A percentile compares a stretch with the other conserved stretches of the same genome.
phyloP scores from a whole-genome alignment of 306 rosid species.

The Lotus japonicus region DNA sequence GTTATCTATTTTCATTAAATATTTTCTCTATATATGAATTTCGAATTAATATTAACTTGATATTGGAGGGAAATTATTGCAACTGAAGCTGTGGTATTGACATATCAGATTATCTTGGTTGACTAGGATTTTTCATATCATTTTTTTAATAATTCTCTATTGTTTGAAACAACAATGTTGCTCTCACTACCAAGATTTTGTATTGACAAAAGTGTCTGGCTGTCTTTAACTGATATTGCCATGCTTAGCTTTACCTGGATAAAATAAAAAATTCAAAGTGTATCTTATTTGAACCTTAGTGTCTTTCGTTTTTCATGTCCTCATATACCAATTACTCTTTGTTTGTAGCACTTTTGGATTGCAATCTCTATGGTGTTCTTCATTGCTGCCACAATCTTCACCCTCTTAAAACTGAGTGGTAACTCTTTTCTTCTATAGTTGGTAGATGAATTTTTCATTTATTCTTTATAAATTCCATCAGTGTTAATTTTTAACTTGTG shows the following conservation, averaged over 20 bases:
- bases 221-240: background rate
- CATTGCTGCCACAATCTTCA: conserved; percentile 85
- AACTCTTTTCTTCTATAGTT: conserved; percentile 19
- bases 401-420: conserved; percentile 86
- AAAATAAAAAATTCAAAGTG: background rate
- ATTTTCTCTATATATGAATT: background rate
- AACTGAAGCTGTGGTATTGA: background rate
- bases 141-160: background rate
- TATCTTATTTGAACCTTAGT: background rate
- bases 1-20: background rate
- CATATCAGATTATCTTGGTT: background rate
- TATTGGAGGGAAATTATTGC: background rate
- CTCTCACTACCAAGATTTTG: background rate
- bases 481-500: background rate
- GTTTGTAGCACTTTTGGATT: conserved; percentile 91
- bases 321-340: conserved; percentile 12
- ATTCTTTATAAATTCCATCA: background rate
- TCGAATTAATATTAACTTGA: background rate
- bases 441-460: background rate
- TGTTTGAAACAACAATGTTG: background rate
- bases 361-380: conserved; percentile 99
- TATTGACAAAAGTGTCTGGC: background rate
- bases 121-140: background rate
- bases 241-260: background rate
- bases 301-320: background rate